These are phyloP conservation scores for Exophiala sp. DNA, from an alignment of 2,329 filamentous ascomycete species.

Conservation along the genomic window DNA sequence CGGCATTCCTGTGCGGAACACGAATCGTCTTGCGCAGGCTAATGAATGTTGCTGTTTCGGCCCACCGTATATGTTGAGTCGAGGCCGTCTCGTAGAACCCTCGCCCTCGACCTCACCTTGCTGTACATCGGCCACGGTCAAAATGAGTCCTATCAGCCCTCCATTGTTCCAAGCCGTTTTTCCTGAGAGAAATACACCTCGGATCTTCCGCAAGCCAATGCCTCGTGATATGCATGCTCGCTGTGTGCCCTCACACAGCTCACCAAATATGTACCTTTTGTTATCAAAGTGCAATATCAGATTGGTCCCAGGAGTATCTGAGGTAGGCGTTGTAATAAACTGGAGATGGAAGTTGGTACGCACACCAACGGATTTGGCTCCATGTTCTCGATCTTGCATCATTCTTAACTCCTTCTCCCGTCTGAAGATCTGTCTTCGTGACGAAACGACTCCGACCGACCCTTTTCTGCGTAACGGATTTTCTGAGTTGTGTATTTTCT, in stretches of 20 bases:
- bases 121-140: conserved; percentile 72
- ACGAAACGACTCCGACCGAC: background rate
- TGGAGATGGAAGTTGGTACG: conserved; percentile 64
- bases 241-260: conserved; percentile 79
- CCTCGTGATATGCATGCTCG: conserved; percentile 68
- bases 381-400: conserved; percentile 10
- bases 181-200: conserved; percentile 80
- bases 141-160: conserved; percentile 77
- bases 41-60: conserved; percentile 76
- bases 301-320: conserved; percentile 78
- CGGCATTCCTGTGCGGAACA: conserved; percentile 79
- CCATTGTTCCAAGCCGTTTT: conserved; percentile 74
- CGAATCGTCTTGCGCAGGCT: conserved; percentile 77
- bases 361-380: conserved; percentile 10
- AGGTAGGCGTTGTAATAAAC: conserved; percentile 76
- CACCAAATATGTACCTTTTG: conserved; percentile 81
- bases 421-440: background rate
- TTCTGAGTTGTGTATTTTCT: too few species aligned
- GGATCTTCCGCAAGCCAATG: conserved; percentile 60
- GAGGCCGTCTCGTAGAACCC: conserved; percentile 18
- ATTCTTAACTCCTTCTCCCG: background rate
- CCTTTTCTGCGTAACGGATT: background rate
- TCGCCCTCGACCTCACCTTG: conserved; percentile 35
- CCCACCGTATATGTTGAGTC: conserved; percentile 58
- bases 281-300: conserved; percentile 76